These are phyloP conservation scores for Hirsutella minnesotensis DNA, from an alignment of 2,329 filamentous ascomycete species.

Conservation along the genomic window DNA sequence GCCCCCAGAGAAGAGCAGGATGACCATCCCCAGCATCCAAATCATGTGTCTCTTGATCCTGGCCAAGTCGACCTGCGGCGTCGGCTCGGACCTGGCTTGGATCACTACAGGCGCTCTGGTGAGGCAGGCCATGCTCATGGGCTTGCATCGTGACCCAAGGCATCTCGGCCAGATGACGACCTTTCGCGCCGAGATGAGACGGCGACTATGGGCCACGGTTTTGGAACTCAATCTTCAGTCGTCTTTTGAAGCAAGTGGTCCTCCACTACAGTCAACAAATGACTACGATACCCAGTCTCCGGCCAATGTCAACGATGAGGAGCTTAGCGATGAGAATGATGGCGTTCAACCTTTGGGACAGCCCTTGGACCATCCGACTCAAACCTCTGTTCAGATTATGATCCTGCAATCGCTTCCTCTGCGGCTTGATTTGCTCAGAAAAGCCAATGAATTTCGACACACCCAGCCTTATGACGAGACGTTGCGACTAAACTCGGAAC, in stretches of 20 bases:
- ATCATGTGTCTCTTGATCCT: constrained; percentile 38
- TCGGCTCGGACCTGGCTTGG: constrained; percentile 41
- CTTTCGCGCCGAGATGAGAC: constrained; percentile 39
- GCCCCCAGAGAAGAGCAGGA: constrained; percentile 33
- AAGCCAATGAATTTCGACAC: constrained; percentile 33
- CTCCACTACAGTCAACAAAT: constrained; percentile 30
- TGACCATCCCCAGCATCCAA: constrained; percentile 38
- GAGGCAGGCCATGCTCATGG: constrained; percentile 45
- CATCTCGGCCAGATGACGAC: constrained; percentile 33
- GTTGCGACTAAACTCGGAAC: constrained; percentile 30
- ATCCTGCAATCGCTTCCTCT: constrained; percentile 29
- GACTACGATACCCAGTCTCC: constrained; percentile 40
- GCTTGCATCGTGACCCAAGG: constrained; percentile 44
- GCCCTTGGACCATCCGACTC: constrained; percentile 17
- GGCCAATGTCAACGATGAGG: constrained; percentile 38
- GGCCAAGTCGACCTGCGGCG: constrained; percentile 33
- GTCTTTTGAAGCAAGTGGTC: constrained; percentile 37
- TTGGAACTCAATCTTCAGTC: constrained; percentile 41
- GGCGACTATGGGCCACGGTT: constrained; percentile 44
- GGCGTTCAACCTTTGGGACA: constrained; percentile 6
- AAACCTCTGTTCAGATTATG: constrained; percentile 37
- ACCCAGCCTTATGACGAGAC: constrained; percentile 34
- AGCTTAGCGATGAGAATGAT: constrained; percentile 28
- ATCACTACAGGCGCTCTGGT: constrained; percentile 36
- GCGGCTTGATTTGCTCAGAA: constrained; percentile 30